These are phyloP conservation scores for Hyaloperonospora brassicae DNA, from an alignment of 352 stramenopile species.

Conservation along the genomic window DNA sequence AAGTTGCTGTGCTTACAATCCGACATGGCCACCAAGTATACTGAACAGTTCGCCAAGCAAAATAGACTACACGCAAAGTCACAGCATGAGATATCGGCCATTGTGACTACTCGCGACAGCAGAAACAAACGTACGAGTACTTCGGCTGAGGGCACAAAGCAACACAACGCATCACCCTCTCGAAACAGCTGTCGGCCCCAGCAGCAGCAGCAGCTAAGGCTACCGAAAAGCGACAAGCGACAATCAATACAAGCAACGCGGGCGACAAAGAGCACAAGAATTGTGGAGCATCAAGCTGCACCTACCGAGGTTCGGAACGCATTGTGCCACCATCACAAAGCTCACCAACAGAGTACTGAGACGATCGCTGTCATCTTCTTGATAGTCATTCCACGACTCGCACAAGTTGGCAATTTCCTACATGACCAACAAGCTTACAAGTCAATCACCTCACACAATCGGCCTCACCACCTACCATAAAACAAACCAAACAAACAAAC, in stretches of 20 bases:
- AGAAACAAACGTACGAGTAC: conserved; percentile 36
- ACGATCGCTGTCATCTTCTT: conserved; percentile 22
- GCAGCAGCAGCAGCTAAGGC: conserved; percentile 9
- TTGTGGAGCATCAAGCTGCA: not conserved
- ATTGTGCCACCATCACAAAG: conserved; percentile 52
- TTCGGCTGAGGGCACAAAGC: conserved; percentile 20
- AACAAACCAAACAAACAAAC: too few species aligned
- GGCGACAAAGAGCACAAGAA: not conserved
- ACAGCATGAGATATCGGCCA: not conserved
- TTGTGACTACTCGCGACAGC: not conserved
- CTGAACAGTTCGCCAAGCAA: conserved; percentile 35
- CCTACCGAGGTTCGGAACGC: conserved; percentile 39
- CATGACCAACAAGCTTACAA: not conserved
- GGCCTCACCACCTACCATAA: not conserved
- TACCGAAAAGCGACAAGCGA: not conserved
- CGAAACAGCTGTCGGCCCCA: conserved; percentile 18
- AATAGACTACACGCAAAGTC: conserved; percentile 18
- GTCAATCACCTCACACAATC: not conserved
- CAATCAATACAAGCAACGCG: not conserved
- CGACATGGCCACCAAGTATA: conserved; percentile 32
- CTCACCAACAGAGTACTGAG: conserved; percentile 38
- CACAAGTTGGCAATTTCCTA: conserved; percentile 48
- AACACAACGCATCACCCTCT: conserved; percentile 27
- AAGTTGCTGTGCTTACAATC: conserved; percentile 21
- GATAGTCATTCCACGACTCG: conserved; percentile 18